phyloP scores from a whole-genome alignment of 164 flowering plant species.

The Stephania cephalantha region DNA sequence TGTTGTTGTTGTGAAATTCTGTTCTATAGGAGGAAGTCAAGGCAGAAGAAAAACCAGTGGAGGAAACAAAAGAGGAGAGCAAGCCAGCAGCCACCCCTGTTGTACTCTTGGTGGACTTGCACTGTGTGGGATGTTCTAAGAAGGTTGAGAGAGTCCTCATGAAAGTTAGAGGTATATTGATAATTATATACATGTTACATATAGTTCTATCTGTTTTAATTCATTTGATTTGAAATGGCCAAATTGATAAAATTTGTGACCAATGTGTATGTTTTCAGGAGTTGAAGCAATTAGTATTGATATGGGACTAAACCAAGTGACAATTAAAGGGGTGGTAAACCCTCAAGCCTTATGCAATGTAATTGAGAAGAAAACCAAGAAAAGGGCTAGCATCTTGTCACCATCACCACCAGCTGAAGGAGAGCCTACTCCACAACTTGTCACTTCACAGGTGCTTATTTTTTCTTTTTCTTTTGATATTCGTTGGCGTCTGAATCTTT shows the following conservation, averaged over 20 bases:
- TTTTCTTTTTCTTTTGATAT: background rate
- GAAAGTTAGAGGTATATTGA: constrained; percentile 54
- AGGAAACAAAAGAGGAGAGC: constrained; percentile 25
- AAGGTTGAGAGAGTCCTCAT: constrained; percentile 67
- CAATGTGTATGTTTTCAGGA: constrained; percentile 26
- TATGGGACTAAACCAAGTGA: constrained; percentile 70
- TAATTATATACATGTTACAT: background rate
- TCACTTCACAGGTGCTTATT: constrained; percentile 53
- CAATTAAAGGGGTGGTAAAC: constrained; percentile 76
- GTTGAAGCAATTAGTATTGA: constrained; percentile 64
- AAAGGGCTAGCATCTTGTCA: constrained; percentile 70
- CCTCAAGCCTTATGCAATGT: constrained; percentile 74
- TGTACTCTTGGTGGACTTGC: constrained; percentile 73
- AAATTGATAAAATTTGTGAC: background rate
- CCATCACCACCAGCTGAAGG: constrained; percentile 71
- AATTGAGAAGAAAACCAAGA: constrained; percentile 73
- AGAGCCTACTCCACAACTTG: constrained; percentile 58
- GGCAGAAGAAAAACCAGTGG: constrained; percentile 39
- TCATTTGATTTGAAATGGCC: too few relatives aligned
- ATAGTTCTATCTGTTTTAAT: background rate
- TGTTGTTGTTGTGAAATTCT: background rate
- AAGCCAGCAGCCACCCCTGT: constrained; percentile 50
- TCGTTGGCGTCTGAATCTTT: too few relatives aligned
- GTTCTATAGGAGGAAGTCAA: constrained; percentile 26
- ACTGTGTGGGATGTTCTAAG: constrained; percentile 92